phyloP scores from a whole-genome alignment of 345 rosid species.

The Erysimum cheiranthoides region DNA sequence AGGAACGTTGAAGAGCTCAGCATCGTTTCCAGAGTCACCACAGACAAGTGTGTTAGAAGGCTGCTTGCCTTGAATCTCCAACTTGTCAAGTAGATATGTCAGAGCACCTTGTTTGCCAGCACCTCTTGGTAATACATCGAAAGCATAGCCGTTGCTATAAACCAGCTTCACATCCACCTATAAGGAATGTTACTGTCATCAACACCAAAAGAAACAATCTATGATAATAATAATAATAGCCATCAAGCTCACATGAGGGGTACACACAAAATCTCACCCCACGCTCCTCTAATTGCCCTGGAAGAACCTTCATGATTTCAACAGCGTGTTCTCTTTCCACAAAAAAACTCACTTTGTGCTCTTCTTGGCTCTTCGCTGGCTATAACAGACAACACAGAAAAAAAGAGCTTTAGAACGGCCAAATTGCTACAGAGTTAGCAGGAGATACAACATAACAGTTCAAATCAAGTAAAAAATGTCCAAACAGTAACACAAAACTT shows the following conservation, averaged over 20 bases:
- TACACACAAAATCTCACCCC: slow-evolving; percentile 59
- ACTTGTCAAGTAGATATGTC: slow-evolving; percentile 66
- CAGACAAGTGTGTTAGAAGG: slow-evolving; percentile 79
- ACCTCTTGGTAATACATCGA: slow-evolving; percentile 79
- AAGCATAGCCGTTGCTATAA: slow-evolving; percentile 73
- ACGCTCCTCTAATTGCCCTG: slow-evolving; percentile 58
- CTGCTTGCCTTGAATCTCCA: slow-evolving; percentile 53
- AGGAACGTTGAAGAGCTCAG: slow-evolving; percentile 71
- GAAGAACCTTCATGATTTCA: slow-evolving; percentile 58
- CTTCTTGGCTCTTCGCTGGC: slow-evolving; percentile 74
- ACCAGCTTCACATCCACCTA: slow-evolving; percentile 84
- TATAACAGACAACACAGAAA: slow-evolving; percentile 45
- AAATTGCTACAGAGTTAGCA: slow-evolving; percentile 18
- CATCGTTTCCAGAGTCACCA: slow-evolving; percentile 97
- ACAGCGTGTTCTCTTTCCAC: slow-evolving; percentile 61
- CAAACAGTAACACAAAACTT: slow-evolving; percentile 14
- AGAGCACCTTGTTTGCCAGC: slow-evolving; percentile 95
- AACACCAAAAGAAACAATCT: slow-evolving; percentile 20
- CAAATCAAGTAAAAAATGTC: slow-evolving; percentile 11
- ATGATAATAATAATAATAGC: slow-evolving; percentile 21
- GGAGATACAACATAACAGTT: slow-evolving; percentile 2
- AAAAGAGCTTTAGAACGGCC: background rate
- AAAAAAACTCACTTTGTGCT: slow-evolving; percentile 82
- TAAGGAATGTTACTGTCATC: background rate
- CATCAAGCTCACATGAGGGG: background rate